Base-by-base conservation (phyloP, 768 basidiomycete genomes). In the Mycena vitilis region DNA sequence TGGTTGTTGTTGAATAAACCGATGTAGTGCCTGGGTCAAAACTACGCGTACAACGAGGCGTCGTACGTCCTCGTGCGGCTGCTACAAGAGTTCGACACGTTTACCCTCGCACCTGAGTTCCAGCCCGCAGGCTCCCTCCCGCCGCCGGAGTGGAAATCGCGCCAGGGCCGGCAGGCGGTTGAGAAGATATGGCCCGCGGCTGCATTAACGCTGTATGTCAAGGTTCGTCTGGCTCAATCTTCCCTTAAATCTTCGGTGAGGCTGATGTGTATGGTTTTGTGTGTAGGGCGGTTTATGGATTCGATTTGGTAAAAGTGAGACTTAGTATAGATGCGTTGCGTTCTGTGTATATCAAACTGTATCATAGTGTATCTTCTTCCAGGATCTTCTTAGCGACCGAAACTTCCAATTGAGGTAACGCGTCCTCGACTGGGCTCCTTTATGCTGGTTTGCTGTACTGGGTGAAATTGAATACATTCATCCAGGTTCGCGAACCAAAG, bases 21-120 rank as follows among this genome's bases (percentile, higher is more conserved):
- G 36, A 36, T 34, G 45, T 73, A 92, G 90, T 92, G 91, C 72
- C 77, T 92, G 22, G 89, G 89, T 13, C 89, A 91, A 75, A 89
- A 91, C 72, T 92, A 92, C 65, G 92, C 91, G 7, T 90, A 90
- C 73, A 92, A 92, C 75, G 89, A 93, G 78, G 88, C 88, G 55
- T 87, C 89, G n/a, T 93, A 87, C 74, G 88, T 93, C 77, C 84
- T 93, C 49, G 87, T 89, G 12, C 83, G 89, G 37, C 78, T 93
- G 42, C 78, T 93, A 57, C 92, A 93, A 73, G 84, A 82, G 25
- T 92, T 88, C 69, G 86, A 88, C 68, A 79, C 82, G 5, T 87
- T 93, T 69, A 82, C 85, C 18, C 78, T 93, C 42, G 87, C 88
- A 1, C 75, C 84, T 30, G 90, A 94, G 66, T 82, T 82, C 15